Conservation (phyloP, 768 basidiomycete species). For the Leccinum rimulosum region DNA sequence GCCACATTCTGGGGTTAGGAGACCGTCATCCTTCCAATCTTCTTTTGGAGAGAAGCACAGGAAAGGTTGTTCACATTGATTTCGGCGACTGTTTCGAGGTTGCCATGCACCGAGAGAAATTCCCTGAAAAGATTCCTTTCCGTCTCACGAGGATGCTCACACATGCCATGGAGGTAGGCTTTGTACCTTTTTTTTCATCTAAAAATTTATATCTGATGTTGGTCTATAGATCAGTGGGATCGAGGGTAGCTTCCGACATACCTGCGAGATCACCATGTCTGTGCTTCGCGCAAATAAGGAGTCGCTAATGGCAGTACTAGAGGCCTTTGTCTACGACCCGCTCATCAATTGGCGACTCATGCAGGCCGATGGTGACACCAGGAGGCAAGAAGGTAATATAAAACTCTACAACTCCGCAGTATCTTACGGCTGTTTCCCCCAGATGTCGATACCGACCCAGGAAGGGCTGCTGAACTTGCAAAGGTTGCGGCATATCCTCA, state of each 20-base stretch:
- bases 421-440: not conserved
- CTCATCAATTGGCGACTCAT: slow-evolving; percentile 96
- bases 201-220: slow-evolving; percentile 1
- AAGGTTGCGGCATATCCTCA: slow-evolving; percentile 73
- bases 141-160: slow-evolving; percentile 97
- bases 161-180: slow-evolving; percentile 93
- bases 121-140: slow-evolving; percentile 98
- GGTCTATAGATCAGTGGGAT: slow-evolving; percentile 87
- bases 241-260: slow-evolving; percentile 93
- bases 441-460: slow-evolving; percentile 49
- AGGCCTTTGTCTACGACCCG: slow-evolving; percentile 98
- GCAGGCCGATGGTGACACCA: slow-evolving; percentile 75
- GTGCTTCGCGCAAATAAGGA: slow-evolving; percentile 97
- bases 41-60: slow-evolving; percentile 85
- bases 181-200: not conserved
- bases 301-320: slow-evolving; percentile 97
- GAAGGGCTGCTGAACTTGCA: slow-evolving; percentile 58
- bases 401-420: slow-evolving; percentile 2
- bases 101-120: slow-evolving; percentile 97
- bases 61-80: slow-evolving; percentile 95
- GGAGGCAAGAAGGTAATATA: slow-evolving; percentile 63
- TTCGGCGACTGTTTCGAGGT: slow-evolving; percentile 99
- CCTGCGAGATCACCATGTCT: slow-evolving; percentile 97
- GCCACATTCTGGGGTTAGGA: slow-evolving; percentile 95
- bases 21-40: slow-evolving; percentile 97